Percentiles rank a stretch among this genome's conserved stretches.
Evolutionary conservation across 2,329 filamentous ascomycete species (phyloP).

Genomic region (Exophiala aquamarina): DNA sequence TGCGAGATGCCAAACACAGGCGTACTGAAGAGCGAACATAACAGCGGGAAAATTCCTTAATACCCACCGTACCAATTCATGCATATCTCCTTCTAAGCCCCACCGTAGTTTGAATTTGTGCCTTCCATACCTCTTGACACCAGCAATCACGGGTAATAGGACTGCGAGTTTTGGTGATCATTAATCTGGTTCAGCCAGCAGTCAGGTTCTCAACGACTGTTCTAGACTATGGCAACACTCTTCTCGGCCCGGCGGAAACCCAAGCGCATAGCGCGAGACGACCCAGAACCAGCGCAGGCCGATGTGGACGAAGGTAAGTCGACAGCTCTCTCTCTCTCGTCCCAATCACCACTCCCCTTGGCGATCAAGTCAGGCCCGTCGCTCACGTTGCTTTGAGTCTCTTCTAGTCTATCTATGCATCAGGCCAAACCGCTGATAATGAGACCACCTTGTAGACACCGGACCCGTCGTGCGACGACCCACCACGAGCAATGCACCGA

Average conservation of each 20-base stretch:
- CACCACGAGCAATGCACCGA: slow-evolving; percentile 44
- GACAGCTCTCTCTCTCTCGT: neutral
- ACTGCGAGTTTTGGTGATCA: no score
- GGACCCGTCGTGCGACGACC: slow-evolving; percentile 56
- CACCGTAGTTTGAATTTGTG: no score
- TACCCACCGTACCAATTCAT: no score
- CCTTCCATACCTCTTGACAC: no score
- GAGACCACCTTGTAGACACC: slow-evolving; percentile 35
- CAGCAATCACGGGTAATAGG: no score
- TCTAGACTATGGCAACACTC: slow-evolving; percentile 53
- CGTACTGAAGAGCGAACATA: no score
- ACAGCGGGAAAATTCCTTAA: no score
- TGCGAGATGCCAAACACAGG: no score
- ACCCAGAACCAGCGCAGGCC: slow-evolving; percentile 59
- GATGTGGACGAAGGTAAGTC: slow-evolving; percentile 56
- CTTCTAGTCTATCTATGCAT: neutral
- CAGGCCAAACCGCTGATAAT: slow-evolving; percentile 33
- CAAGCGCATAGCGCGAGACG: slow-evolving; percentile 65
- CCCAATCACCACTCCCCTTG: slow-evolving; percentile 7
- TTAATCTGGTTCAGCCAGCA: no score
- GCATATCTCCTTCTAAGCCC: no score
- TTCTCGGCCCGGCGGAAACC: slow-evolving; percentile 56
- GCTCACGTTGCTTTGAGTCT: neutral
- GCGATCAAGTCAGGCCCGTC: no score
- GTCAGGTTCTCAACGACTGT: no score